Percentiles rank a stretch among this genome's conserved stretches.
Conservation (phyloP, 202 grass and related monocot genomes). For the Zizania palustris region DNA sequence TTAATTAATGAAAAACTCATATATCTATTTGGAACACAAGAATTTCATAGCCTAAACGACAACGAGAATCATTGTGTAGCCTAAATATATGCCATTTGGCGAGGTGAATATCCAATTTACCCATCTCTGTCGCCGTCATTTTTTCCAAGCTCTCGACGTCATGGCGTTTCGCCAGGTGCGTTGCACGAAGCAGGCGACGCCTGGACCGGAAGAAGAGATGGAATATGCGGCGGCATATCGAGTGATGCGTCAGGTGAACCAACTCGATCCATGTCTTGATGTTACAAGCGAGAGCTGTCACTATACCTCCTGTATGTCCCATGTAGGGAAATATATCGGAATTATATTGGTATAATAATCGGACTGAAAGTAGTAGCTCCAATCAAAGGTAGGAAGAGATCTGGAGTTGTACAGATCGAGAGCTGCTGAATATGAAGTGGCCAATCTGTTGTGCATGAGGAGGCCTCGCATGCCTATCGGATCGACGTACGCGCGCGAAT, state of each 20-base stretch:
- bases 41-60: not conserved
- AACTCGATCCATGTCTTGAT: not conserved
- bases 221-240: slow-evolving; percentile 61
- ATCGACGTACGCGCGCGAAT: no score
- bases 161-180: not conserved
- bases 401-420: no score
- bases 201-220: not conserved
- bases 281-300: not conserved
- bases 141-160: slow-evolving; percentile 37
- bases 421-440: no score
- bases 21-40: no score
- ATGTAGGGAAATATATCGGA: not conserved
- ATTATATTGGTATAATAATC: no score
- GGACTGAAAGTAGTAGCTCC: no score
- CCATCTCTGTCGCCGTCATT: not conserved
- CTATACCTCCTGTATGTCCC: not conserved
- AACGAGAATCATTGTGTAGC: not conserved
- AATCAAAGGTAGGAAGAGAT: no score
- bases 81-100: not conserved
- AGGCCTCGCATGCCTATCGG: no score
- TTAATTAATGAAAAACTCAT: no score
- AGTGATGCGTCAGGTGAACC: not conserved
- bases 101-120: slow-evolving; percentile 22
- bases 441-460: no score
- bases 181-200: not conserved